Evolutionary conservation across 495 filamentous ascomycete species (phyloP).

Genomic region (Tuber umbilicatum): DNA sequence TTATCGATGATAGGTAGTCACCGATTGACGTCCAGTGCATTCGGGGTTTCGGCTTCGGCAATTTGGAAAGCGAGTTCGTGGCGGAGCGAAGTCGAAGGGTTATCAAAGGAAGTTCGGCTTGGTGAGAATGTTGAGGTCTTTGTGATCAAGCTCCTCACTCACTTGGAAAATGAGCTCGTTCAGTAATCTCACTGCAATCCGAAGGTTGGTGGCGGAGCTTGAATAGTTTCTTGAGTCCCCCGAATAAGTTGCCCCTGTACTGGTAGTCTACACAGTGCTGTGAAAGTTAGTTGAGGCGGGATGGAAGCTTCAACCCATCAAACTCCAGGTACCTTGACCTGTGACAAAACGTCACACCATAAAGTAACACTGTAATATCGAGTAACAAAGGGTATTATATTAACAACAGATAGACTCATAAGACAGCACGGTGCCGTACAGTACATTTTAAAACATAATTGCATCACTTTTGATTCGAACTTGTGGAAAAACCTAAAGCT

Average conservation of each 20-base stretch:
- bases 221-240: neutral
- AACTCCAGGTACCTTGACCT: neutral
- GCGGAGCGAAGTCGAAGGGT: slow-evolving; percentile 22
- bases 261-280: neutral
- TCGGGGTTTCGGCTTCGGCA: neutral
- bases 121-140: slow-evolving; percentile 22
- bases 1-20: neutral
- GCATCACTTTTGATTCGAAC: neutral
- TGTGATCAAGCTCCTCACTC: slow-evolving; percentile 16
- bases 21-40: neutral
- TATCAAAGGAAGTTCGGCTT: slow-evolving; percentile 20
- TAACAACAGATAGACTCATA: neutral
- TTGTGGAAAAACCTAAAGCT: slow-evolving; percentile 2
- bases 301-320: neutral
- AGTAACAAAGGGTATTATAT: neutral
- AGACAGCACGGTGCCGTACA: neutral
- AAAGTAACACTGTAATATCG: neutral
- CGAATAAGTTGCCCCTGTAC: neutral
- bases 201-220: neutral
- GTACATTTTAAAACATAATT: neutral
- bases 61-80: slow-evolving; percentile 16
- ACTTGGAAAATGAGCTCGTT: slow-evolving; percentile 34
- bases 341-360: neutral
- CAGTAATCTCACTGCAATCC: neutral
- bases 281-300: neutral